These are phyloP conservation scores for Venturia asperata DNA, from an alignment of 2,329 filamentous ascomycete species.

Conservation along the genomic window DNA sequence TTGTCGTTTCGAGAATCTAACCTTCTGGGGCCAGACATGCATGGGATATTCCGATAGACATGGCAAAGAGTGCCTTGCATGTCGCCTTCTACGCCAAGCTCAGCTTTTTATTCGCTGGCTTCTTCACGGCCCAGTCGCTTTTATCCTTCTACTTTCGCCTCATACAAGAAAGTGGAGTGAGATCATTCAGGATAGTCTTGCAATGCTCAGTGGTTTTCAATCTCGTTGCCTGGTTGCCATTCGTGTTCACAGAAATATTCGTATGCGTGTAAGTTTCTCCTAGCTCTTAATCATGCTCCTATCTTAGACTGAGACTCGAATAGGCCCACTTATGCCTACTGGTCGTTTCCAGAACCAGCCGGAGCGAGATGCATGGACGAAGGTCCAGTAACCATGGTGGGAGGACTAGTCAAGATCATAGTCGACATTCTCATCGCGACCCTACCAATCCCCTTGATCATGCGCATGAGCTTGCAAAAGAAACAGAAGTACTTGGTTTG, in stretches of 20 bases:
- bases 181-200: slow-evolving; percentile 13
- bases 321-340: slow-evolving; percentile 12
- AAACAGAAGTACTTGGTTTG: slow-evolving; percentile 14
- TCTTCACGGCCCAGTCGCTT: slow-evolving; percentile 10
- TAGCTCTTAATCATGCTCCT: not conserved
- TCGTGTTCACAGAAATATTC: slow-evolving; percentile 18
- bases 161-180: not conserved
- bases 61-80: slow-evolving; percentile 10
- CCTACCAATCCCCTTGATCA: slow-evolving; percentile 17
- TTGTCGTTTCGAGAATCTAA: not conserved
- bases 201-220: slow-evolving; percentile 17
- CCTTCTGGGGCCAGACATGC: slow-evolving; percentile 13
- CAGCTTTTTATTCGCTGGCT: slow-evolving; percentile 9
- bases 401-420: slow-evolving; percentile 6
- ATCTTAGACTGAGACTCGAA: too few relatives aligned
- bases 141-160: slow-evolving; percentile 19
- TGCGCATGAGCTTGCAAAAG: slow-evolving; percentile 17
- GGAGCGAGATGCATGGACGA: slow-evolving; percentile 13
- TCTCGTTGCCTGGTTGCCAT: not conserved
- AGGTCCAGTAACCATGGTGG: slow-evolving; percentile 13
- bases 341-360: slow-evolving; percentile 14
- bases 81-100: slow-evolving; percentile 16
- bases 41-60: slow-evolving; percentile 15
- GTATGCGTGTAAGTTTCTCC: slow-evolving; percentile 14
- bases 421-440: slow-evolving; percentile 18